Evolutionary conservation across 2,329 filamentous ascomycete genomes (phyloP), one percentile per base, ranked within the genome.

Genomic region (Xylariaceae sp.): DNA sequence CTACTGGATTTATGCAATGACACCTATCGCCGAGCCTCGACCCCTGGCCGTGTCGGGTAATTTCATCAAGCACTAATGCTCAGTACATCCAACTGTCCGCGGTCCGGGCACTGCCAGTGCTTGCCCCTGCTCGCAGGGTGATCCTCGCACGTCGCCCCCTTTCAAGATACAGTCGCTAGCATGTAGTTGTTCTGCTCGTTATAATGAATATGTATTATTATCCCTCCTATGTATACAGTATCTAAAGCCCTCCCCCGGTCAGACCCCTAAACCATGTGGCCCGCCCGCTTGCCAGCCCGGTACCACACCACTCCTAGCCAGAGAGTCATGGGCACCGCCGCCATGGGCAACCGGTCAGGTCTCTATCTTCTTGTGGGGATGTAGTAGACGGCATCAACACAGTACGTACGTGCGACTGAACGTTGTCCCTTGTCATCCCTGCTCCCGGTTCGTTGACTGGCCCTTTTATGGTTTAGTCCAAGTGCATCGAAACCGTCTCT

Each of bases 31-130:
- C 27, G 57, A 56, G 44, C 49, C 45, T 58, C 55, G 52, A 52
- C 54, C 60, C 61, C n/a, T n/a, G n/a, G n/a, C n/a, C 58, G 57
- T 59, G 66, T 68, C 67, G 66, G 67, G 64, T 66, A 69, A 69
- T 69, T 70, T 69, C 62, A 68, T 68, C 65, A 67, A 60, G 60
- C 63, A 62, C 62, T 59, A 61, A 50, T 58, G 53, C n/a, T n/a
- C 50, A 58, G 40, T 32, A 62, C 57, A 66, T 63, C 60, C 59
- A 32, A 14, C 12, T 16, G 16, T 60, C 62, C 57, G 52, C 59
- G 55, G 61, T 54, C 61, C 59, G 56, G 60, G 57, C 55, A 57
- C 49, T 51, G 42, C 21, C 37, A 47, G 48, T n/a, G n/a, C n/a
- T n/a, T 36, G 55, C 50, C 59, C 60, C 54, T 58, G 54, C 44